These are phyloP conservation scores for Zygotorulaspora chibaensis DNA, from an alignment of 805 yeast genomes.

Conservation along the genomic window DNA sequence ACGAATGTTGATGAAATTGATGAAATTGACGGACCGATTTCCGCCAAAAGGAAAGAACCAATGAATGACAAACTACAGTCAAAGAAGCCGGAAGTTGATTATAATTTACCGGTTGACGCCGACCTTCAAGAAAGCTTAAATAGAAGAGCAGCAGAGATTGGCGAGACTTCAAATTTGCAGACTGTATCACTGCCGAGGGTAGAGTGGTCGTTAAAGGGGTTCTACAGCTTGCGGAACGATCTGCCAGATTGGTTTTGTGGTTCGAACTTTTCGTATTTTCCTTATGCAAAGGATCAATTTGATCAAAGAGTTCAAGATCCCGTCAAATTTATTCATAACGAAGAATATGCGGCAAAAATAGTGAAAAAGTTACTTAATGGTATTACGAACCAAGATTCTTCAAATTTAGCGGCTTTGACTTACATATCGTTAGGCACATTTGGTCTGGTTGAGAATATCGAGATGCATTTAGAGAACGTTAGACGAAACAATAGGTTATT, in stretches of 20 bases:
- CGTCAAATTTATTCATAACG: constrained; percentile 15
- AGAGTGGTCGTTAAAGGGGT: constrained; percentile 41
- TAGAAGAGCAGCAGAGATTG: constrained; percentile 35
- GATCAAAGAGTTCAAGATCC: constrained; percentile 11
- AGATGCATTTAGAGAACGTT: constrained; percentile 19
- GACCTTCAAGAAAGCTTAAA: constrained; percentile 34
- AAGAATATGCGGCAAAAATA: constrained; percentile 14
- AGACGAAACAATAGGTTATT: constrained; percentile 24
- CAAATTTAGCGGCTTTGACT: constrained; percentile 20
- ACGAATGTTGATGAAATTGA: constrained; percentile 29
- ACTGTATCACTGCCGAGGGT: constrained; percentile 40
- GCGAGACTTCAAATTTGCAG: constrained; percentile 20
- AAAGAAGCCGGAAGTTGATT: constrained; percentile 20
- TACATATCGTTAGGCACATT: constrained; percentile 30
- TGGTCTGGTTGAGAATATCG: constrained; percentile 7
- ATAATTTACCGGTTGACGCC: constrained; percentile 36
- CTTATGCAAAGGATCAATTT: constrained; percentile 16
- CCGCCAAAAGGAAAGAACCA: constrained; percentile 15
- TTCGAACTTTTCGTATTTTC: constrained; percentile 27
- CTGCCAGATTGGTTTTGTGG: constrained; percentile 45
- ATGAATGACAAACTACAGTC: not conserved
- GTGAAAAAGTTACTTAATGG: constrained; percentile 5
- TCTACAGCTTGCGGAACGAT: constrained; percentile 38
- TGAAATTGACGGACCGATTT: constrained; percentile 36
- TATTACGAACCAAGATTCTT: constrained; percentile 3